Evolutionary conservation across 1,139 yeast species (phyloP), one percentile per base, ranked within the genome.

Genomic region (Williopsis jadinii): DNA sequence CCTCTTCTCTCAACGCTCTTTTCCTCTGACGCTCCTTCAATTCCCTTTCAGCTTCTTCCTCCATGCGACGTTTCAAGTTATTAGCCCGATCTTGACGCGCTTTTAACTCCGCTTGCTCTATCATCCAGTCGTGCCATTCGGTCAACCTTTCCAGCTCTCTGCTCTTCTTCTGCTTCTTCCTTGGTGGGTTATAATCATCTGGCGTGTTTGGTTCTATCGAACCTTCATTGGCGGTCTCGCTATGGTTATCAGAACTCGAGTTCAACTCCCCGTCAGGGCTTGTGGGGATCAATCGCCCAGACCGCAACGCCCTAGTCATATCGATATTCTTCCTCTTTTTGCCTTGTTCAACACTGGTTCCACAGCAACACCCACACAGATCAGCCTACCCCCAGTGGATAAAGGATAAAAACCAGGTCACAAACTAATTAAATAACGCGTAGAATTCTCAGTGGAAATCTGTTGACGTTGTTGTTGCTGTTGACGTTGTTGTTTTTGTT

Each of bases 81-180:
- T 24, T 19, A n/a, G 13, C 30, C 11, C 33, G 19, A 8, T 12
- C 19, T 11, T 11, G 15, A 10, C 12, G 26, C 5, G 28, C 35
- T 31, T 38, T 38, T n/a, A 14, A 28, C 8, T 41, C 38, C 14
- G 55, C 55, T n/a, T 53, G 52, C 5, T 67, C 58, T 28, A 60
- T 55, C 41, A 63, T 67, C 60, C 65, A 65, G 36, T 52, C 63
- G 0, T 67, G 63, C 42, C 63, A 68, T 14, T 61, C 61, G 3
- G 64, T 38, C 30, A 68, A 48, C 19, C 43, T 38, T 1, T 35
- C 43, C 9, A 51, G 24, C 19, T 38, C 43, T 10, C 28, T 32
- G 6, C 35, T 35, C 31, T 15, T 29, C 15, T 12, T 36, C 4
- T 32, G 31, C 40, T 24, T 44, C 30, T 14, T 35, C 10, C 14